phyloP scores from a whole-genome alignment of 257 asterid species.

The Salvia splendens region DNA sequence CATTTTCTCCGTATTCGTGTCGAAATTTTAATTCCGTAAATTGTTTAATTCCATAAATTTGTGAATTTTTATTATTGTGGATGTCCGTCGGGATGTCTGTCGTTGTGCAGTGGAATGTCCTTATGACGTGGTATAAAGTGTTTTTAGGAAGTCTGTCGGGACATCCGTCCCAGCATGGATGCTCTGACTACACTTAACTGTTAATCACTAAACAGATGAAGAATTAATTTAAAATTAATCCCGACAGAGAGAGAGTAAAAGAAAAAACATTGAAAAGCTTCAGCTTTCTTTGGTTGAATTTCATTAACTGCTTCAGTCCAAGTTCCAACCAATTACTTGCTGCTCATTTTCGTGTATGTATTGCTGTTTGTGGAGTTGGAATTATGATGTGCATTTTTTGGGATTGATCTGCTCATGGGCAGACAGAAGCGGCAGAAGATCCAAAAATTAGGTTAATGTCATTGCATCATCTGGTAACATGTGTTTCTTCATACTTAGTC shows the following conservation, averaged over 20 bases:
- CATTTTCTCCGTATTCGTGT: no score
- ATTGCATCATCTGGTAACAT: slow-evolving; percentile 25
- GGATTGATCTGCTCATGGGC: slow-evolving; percentile 41
- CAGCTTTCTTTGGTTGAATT: slow-evolving; percentile 29
- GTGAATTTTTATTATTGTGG: no score
- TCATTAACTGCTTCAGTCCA: slow-evolving; percentile 25
- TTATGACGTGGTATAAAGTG: no score
- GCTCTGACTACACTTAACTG: slow-evolving; percentile 42
- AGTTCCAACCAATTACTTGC: slow-evolving; percentile 6
- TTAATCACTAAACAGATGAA: slow-evolving; percentile 30
- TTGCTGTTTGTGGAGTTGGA: slow-evolving; percentile 11
- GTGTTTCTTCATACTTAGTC: background rate
- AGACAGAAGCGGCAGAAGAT: slow-evolving; percentile 36
- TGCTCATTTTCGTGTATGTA: slow-evolving; percentile 16
- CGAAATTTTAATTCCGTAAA: no score
- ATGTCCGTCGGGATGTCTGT: no score
- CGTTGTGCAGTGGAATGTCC: no score
- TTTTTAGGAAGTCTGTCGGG: no score
- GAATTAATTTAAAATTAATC: slow-evolving; percentile 7
- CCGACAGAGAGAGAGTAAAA: slow-evolving; percentile 10
- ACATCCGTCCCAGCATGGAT: no score
- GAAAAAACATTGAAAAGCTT: slow-evolving; percentile 20
- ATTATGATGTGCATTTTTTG: slow-evolving; percentile 29
- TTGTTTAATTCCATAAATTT: no score
- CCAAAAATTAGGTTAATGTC: slow-evolving; percentile 32